Evolutionary conservation across 345 rosid genomes (phyloP).

Genomic region (Dipteronia dyeriana): DNA sequence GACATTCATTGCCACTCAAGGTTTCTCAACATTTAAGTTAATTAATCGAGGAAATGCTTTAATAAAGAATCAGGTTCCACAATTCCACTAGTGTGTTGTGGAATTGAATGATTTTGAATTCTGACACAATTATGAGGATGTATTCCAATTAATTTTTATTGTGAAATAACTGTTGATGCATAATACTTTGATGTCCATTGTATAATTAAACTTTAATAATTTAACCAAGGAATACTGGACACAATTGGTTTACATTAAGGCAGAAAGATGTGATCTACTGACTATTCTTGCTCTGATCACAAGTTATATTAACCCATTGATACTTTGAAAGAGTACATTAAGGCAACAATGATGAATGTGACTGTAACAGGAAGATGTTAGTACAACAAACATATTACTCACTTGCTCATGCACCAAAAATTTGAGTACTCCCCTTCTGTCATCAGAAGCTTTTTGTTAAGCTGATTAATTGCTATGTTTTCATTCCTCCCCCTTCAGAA

Average conservation of each 20-base stretch:
- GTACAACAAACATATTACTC: background rate
- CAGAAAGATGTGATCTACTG: too few species aligned
- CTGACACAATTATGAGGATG: background rate
- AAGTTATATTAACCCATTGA: too few species aligned
- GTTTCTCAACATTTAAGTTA: background rate
- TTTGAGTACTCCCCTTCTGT: background rate
- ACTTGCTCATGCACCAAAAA: too few species aligned
- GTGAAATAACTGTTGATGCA: background rate
- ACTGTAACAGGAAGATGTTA: background rate
- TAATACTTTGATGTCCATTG: background rate
- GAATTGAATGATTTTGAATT: conserved; percentile 1
- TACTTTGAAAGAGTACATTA: background rate
- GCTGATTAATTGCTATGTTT: background rate
- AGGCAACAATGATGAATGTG: background rate
- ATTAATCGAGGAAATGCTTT: background rate
- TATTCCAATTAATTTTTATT: background rate
- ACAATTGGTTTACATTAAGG: too few species aligned
- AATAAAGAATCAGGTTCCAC: background rate
- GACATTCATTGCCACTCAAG: background rate
- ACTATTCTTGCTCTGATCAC: too few species aligned
- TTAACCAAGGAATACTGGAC: too few species aligned
- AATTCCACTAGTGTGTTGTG: background rate
- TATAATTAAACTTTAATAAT: background rate
- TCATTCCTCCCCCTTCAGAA: background rate
- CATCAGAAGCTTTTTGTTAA: background rate